Base-by-base conservation (phyloP, 1,139 yeast genomes). In the Blastobotrys ciferrii region DNA sequence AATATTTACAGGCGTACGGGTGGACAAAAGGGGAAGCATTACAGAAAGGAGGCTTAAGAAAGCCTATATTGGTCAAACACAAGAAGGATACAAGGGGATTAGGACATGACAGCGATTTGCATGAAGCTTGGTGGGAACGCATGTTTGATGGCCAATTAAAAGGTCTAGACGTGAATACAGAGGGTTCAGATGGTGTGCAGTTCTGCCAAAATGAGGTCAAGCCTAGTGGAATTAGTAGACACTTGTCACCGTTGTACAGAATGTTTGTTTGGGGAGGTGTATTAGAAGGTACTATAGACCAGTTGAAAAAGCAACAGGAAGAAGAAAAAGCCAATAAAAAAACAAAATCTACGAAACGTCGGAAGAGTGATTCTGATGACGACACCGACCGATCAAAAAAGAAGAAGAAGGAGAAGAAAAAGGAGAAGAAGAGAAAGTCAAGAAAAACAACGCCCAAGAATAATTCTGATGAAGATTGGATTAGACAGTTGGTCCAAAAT, bases 51-150 rank as follows among this genome's bases (percentile, higher is more conserved):
- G 95, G 97, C 0, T 69, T 92, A 48, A 81, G 77, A 59, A 87
- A 82, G 61, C 98, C 98, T 0, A 81, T 92, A 44, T 69, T 92
- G 53, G 96, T 92, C 43, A 84, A 84, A 58, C 97, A 92, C 62
- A 89, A 92, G 69, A 82, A 82, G 58, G 97, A 92, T 63, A 84
- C 82, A 51, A 88, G 88, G 62, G 98, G 98, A 2, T 73, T 92
- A 40, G 96, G 96, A 0, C 84, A 84, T 60, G 84, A 78, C 53
- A 69, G 77, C 11, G 75, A 75, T 46, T 85, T 82, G 32, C 82
- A 84, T 17, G 97, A 89, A 60, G 84, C 87, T 46, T 92, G 98
- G 98, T 92, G 98, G 98, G 98, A 92, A 58, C 76, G 85, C 57
- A 73, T 91, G 43, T 92, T 92, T 69, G 98, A 92, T 66, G 96